These are phyloP conservation scores for Cubamyces lactineus DNA, from an alignment of 768 basidiomycete species.

Conservation along the genomic window DNA sequence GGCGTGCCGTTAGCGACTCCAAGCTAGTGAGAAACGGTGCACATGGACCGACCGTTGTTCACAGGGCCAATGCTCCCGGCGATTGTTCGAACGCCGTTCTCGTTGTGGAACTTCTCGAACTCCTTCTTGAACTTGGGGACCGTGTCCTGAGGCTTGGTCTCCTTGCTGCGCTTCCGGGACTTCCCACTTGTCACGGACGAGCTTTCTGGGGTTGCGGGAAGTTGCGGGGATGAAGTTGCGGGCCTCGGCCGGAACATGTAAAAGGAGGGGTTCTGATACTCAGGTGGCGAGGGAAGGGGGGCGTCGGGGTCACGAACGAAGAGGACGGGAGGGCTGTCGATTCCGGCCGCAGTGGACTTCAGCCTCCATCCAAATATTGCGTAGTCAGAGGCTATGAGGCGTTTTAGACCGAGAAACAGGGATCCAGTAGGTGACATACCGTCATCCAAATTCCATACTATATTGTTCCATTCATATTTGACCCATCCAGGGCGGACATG, in stretches of 20 bases:
- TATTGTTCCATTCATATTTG: conserved; percentile 82
- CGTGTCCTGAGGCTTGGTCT: conserved; percentile 45
- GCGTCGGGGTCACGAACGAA: conserved; percentile 64
- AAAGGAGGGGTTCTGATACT: conserved; percentile 71
- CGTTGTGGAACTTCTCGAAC: conserved; percentile 84
- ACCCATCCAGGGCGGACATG: conserved; percentile 80
- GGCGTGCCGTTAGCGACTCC: not conserved
- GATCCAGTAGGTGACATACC: conserved; percentile 46
- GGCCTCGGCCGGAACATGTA: conserved; percentile 53
- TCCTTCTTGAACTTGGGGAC: conserved; percentile 70
- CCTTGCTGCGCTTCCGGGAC: conserved; percentile 42
- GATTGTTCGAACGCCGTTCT: conserved; percentile 93
- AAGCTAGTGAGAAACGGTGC: not conserved
- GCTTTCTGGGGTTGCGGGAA: conserved; percentile 36
- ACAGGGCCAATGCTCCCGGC: conserved; percentile 92
- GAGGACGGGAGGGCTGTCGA: conserved; percentile 50
- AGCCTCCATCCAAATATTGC: conserved; percentile 83
- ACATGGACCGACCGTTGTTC: conserved; percentile 62
- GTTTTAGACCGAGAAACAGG: not conserved
- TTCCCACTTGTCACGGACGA: conserved; percentile 39
- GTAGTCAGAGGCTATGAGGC: conserved; percentile 74
- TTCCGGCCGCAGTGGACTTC: conserved; percentile 41
- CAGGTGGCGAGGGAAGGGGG: conserved; percentile 61
- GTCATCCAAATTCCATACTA: conserved; percentile 88
- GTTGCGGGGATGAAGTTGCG: conserved; percentile 31